Percentiles rank a stretch among this genome's conserved stretches.
phyloP scores from a whole-genome alignment of 176 grass and related monocot species.

The Oryza longistaminata region DNA sequence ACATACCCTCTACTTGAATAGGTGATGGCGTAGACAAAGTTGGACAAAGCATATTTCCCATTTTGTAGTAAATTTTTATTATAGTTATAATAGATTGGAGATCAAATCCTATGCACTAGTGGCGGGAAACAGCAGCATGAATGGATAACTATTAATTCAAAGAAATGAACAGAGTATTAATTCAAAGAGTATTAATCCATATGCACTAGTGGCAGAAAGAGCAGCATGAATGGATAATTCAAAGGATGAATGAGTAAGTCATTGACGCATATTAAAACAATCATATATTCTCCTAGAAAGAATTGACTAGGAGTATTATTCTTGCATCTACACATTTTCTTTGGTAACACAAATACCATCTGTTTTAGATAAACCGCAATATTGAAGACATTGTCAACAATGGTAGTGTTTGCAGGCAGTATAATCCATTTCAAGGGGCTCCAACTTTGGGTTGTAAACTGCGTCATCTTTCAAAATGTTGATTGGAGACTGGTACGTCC shows the following conservation, averaged over 20 bases:
- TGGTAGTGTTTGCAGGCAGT: conserved; percentile 50
- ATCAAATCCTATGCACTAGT: background rate
- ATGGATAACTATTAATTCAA: background rate
- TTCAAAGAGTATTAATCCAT: background rate
- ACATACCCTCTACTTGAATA: background rate
- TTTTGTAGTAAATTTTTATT: background rate
- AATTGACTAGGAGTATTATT: background rate
- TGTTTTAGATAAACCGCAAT: conserved; percentile 55
- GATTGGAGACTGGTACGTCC: conserved; percentile 69
- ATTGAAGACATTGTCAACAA: conserved; percentile 73
- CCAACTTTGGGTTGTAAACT: conserved; percentile 45
- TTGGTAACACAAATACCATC: background rate
- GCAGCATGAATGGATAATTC: background rate
- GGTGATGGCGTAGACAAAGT: background rate
- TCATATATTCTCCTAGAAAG: conserved; percentile 13
- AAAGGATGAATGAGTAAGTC: background rate
- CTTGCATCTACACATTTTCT: background rate
- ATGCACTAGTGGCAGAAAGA: background rate
- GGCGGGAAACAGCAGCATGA: conserved; percentile 1
- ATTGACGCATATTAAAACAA: conserved; percentile 1
- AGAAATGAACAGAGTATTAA: background rate
- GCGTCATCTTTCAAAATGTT: conserved; percentile 53
- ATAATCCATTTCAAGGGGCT: conserved; percentile 65
- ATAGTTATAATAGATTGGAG: background rate
- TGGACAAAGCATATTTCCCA: background rate